Percentiles rank a stretch among this genome's conserved stretches.
Evolutionary conservation across 208 protist species (phyloP).

Genomic region (Trypanosoma mega): DNA sequence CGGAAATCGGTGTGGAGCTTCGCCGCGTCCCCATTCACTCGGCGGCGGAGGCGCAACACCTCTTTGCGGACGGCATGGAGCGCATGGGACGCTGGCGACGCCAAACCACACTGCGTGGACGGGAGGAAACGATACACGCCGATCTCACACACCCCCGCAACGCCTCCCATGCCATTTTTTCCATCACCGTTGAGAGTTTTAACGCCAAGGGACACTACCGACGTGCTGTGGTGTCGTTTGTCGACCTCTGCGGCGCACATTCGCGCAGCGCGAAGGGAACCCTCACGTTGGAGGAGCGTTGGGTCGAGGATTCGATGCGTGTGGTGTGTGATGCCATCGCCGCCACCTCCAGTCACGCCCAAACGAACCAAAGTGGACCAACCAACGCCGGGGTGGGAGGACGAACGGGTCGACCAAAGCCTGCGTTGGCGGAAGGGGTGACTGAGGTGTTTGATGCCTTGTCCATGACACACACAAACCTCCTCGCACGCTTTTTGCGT

Average conservation of each 20-base stretch:
- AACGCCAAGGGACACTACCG: conserved; percentile 32
- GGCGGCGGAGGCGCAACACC: conserved; percentile 1
- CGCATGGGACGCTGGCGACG: conserved; percentile 7
- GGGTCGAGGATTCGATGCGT: conserved; percentile 19
- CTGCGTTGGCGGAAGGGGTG: not conserved
- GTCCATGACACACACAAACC: conserved; percentile 22
- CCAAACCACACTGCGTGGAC: too few species aligned
- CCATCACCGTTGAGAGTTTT: conserved; percentile 33
- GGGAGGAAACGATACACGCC: too few species aligned
- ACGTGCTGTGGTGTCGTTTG: conserved; percentile 24
- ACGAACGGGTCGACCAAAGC: too few species aligned
- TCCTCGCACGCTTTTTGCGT: conserved; percentile 37
- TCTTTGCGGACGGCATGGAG: conserved; percentile 8
- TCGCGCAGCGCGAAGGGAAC: not conserved
- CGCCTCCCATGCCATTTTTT: conserved; percentile 26
- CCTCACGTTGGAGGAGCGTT: conserved; percentile 10
- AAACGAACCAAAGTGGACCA: too few species aligned
- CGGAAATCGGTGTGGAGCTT: not conserved
- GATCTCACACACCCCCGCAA: too few species aligned
- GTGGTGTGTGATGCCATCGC: conserved; percentile 29
- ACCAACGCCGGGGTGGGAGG: too few species aligned
- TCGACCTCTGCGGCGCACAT: conserved; percentile 22
- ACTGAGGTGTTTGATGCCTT: conserved; percentile 8
- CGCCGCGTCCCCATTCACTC: conserved; percentile 3
- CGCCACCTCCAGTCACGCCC: conserved; percentile 13